phyloP scores from a whole-genome alignment of 164 flowering plant genomes.

The Pachysandra terminalis region DNA sequence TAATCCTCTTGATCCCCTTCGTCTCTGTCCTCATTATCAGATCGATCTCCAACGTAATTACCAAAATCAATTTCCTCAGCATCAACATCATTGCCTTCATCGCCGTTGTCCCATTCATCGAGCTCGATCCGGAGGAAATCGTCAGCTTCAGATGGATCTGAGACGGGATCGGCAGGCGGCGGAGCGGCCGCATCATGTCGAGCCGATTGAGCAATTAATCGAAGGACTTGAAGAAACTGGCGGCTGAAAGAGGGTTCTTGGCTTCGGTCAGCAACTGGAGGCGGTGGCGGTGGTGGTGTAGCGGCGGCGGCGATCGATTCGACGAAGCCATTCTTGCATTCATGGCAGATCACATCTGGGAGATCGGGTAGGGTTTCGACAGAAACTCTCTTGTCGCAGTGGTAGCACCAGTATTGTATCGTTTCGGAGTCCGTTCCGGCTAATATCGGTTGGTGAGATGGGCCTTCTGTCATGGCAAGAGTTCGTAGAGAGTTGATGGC shows the following conservation, averaged over 20 bases:
- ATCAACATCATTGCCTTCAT: slow-evolving; percentile 11
- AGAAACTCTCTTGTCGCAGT: slow-evolving; percentile 53
- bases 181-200: slow-evolving; percentile 40
- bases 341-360: slow-evolving; percentile 42
- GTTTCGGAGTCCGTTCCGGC: slow-evolving; percentile 9
- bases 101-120: slow-evolving; percentile 43
- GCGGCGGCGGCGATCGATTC: slow-evolving; percentile 30
- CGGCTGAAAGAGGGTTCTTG: slow-evolving; percentile 34
- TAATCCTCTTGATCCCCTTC: slow-evolving; percentile 13
- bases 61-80: slow-evolving; percentile 10
- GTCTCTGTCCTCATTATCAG: slow-evolving; percentile 19
- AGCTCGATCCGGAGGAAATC: slow-evolving; percentile 55
- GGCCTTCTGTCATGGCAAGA: slow-evolving; percentile 34
- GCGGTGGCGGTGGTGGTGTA: neutral
- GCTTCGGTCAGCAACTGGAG: slow-evolving; percentile 14
- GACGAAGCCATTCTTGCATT: slow-evolving; percentile 59
- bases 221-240: slow-evolving; percentile 45
- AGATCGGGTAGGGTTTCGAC: slow-evolving; percentile 43
- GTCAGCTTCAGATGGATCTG: slow-evolving; percentile 14
- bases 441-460: slow-evolving; percentile 17
- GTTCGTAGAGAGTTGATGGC: neutral
- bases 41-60: slow-evolving; percentile 18
- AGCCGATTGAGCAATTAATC: slow-evolving; percentile 38
- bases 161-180: slow-evolving; percentile 19
- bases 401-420: no score